Evolutionary conservation across 2,329 filamentous ascomycete species (phyloP).

Genomic region (Fusarium tupiense): DNA sequence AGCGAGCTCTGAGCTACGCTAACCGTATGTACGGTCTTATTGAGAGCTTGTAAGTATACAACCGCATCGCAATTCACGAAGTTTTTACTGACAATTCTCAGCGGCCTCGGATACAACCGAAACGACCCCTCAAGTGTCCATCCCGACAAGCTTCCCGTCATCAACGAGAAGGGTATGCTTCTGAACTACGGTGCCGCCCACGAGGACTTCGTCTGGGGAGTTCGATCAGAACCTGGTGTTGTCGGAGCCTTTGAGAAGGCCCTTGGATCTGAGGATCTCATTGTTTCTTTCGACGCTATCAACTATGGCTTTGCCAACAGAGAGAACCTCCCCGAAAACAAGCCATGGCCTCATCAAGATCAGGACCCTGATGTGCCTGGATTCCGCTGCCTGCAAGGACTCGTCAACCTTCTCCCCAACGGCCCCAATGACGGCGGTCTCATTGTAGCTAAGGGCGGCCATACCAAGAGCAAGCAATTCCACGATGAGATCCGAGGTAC

Average conservation of each 20-base stretch:
- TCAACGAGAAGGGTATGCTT: conserved; percentile 57
- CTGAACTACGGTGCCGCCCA: conserved; percentile 58
- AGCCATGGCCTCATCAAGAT: conserved; percentile 38
- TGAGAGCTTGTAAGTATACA: conserved; percentile 33
- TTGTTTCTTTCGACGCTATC: conserved; percentile 57
- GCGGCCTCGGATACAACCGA: conserved; percentile 33
- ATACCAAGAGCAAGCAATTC: conserved; percentile 45
- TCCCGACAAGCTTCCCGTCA: conserved; percentile 38
- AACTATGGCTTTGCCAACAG: conserved; percentile 55
- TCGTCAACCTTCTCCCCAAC: conserved; percentile 55
- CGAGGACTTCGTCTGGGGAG: conserved; percentile 59
- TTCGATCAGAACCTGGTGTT: conserved; percentile 58
- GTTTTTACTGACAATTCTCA: background rate
- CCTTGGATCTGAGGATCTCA: conserved; percentile 55
- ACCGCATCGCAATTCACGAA: accelerated
- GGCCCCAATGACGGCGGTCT: conserved; percentile 49
- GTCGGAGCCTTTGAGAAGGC: conserved; percentile 57
- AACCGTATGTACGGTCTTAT: conserved; percentile 38
- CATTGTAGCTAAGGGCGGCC: conserved; percentile 44
- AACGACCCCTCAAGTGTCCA: conserved; percentile 29
- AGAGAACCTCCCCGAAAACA: conserved; percentile 42
- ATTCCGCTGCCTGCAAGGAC: conserved; percentile 61
- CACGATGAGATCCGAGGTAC: conserved; percentile 47
- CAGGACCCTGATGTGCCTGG: conserved; percentile 46
- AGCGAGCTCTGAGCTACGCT: conserved; percentile 36